Conservation (phyloP, 768 basidiomycete genomes). For the Serendipita sp. region DNA sequence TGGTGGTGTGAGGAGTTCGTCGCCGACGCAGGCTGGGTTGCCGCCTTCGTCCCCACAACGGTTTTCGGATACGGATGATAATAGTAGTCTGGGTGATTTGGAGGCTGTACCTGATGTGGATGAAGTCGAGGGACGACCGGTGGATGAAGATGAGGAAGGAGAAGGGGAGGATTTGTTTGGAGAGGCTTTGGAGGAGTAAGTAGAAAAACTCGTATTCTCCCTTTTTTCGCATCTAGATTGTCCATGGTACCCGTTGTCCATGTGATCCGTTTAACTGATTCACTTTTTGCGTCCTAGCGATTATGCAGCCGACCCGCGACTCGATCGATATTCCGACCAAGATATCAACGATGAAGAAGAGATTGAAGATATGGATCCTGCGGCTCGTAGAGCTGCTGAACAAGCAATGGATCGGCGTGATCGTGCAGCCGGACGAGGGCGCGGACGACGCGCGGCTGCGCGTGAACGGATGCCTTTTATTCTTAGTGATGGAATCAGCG, state of each 20-base stretch:
- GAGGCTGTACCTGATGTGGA: slow-evolving; percentile 50
- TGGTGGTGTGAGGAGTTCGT: slow-evolving; percentile 1
- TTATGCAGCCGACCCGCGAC: slow-evolving; percentile 64
- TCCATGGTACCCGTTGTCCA: slow-evolving; percentile 1
- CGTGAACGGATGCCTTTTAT: slow-evolving; percentile 78
- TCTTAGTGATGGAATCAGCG: slow-evolving; percentile 66
- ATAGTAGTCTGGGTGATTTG: slow-evolving; percentile 48
- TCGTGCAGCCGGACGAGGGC: slow-evolving; percentile 48
- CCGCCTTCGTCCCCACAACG: slow-evolving; percentile 74
- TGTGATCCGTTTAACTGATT: not conserved
- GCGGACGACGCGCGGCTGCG: slow-evolving; percentile 57
- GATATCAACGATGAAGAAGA: slow-evolving; percentile 76
- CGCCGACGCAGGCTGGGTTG: slow-evolving; percentile 53
- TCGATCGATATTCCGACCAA: slow-evolving; percentile 77
- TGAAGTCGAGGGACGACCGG: slow-evolving; percentile 26
- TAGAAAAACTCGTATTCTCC: slow-evolving; percentile 23
- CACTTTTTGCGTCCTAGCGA: slow-evolving; percentile 34
- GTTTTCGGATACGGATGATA: slow-evolving; percentile 73
- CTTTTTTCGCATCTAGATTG: slow-evolving; percentile 10
- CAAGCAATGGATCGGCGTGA: slow-evolving; percentile 78
- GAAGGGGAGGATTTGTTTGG: slow-evolving; percentile 90
- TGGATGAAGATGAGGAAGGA: slow-evolving; percentile 43
- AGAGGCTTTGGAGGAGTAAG: slow-evolving; percentile 53
- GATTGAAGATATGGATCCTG: slow-evolving; percentile 47
- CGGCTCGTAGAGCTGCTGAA: slow-evolving; percentile 69